These are phyloP conservation scores for Peterozyma toletana DNA, from an alignment of 805 yeast species.

Conservation along the genomic window DNA sequence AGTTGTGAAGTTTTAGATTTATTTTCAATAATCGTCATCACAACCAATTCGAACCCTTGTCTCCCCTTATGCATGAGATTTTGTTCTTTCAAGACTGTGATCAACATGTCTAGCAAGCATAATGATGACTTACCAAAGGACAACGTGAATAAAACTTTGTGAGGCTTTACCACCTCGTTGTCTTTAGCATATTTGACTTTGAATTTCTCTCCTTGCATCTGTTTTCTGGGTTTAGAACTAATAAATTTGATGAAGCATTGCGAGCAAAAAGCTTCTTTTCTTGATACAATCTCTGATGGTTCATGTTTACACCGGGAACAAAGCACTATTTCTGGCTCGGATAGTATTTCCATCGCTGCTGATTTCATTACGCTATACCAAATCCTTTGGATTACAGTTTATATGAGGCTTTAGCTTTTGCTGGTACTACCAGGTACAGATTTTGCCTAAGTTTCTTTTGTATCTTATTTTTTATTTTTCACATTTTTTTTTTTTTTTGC, in stretches of 20 bases:
- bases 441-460: no score
- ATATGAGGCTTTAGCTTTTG: no score
- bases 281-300: slow-evolving; percentile 35
- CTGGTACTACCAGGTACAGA: no score
- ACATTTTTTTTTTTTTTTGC: slow-evolving; percentile 4
- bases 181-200: slow-evolving; percentile 57
- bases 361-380: no score
- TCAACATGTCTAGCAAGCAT: slow-evolving; percentile 60
- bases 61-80: slow-evolving; percentile 49
- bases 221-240: slow-evolving; percentile 73
- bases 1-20: slow-evolving; percentile 1
- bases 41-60: slow-evolving; percentile 58
- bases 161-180: slow-evolving; percentile 16
- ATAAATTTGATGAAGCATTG: slow-evolving; percentile 67
- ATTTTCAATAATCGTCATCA: slow-evolving; percentile 39
- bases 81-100: slow-evolving; percentile 59
- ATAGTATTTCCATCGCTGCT: no score
- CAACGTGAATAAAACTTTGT: slow-evolving; percentile 49
- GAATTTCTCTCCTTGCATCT: slow-evolving; percentile 63
- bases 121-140: slow-evolving; percentile 66
- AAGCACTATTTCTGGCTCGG: slow-evolving; percentile 4
- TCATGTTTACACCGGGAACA: slow-evolving; percentile 47
- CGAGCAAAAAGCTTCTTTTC: slow-evolving; percentile 63
- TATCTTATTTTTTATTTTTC: slow-evolving; percentile 1
- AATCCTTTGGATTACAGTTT: no score